Base-by-base conservation (phyloP, 768 basidiomycete genomes). In the Sutorius australiensis region DNA sequence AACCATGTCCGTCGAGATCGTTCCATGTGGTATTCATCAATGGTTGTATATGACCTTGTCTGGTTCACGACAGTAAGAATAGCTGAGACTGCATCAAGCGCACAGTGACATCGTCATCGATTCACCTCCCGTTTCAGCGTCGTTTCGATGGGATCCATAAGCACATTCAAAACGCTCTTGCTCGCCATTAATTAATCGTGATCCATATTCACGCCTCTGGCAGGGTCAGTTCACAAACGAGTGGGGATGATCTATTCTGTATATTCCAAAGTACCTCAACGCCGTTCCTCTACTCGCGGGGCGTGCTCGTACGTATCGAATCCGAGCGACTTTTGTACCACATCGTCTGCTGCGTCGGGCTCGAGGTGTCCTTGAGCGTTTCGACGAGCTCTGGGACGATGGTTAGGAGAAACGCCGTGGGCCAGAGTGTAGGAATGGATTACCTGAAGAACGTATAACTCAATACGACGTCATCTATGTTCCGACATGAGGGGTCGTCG, bases 361-460 rank as follows among this genome's bases (percentile, higher is more conserved):
- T 94, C 93, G 14, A 93, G 74, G 48, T 95, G 90, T 1, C 95
- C 95, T 55, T 80, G 80, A 28, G 80, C 72, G 63, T 95, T 97
- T 57, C 94, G 77, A 40, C 92, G 81, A 6, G 95, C 95, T 54
- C 94, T 97, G 68, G 3, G 17, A 21, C 3, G 17, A 44, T 45
- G 54, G 54, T 50, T 0, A 60, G 47, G 42, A 34, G 44, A 9
- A 21, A 24, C 16, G n/a, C 41, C 12, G 6, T 24, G 28, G 17
- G 32, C 32, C 40, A 10, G 34, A 45, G n/a, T 10, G n/a, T 2
- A 46, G 33, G 10, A 47, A 41, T 44, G 42, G 42, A 36, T 19
- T 61, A 93, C 94, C 86, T 82, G 82, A 99, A 99, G 75, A 99
- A 99, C 0, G 97, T 99, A 69, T 99, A 99, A 21, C 91, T 95